Percentiles rank a stretch among this genome's conserved stretches.
Evolutionary conservation across 2,329 filamentous ascomycete species (phyloP).

Genomic region (Apiospora sp.): DNA sequence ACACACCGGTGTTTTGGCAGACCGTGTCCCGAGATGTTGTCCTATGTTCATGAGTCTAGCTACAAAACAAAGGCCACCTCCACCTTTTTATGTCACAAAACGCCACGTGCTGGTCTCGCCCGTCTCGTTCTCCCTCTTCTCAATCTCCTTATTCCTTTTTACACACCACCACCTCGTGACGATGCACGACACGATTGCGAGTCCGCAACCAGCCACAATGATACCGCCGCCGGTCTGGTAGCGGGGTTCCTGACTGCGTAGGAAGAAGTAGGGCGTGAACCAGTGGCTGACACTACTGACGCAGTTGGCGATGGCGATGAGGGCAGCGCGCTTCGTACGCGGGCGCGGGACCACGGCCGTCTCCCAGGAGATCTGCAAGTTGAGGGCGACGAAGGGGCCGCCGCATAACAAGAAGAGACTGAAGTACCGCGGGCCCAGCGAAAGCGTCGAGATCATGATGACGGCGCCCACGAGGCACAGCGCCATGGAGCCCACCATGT

Average conservation of each 20-base stretch:
- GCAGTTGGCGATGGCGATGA: conserved; percentile 52
- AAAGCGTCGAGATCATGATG: conserved; percentile 51
- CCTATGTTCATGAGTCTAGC: too few relatives aligned
- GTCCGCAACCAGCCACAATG: conserved; percentile 39
- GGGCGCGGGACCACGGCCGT: conserved; percentile 50
- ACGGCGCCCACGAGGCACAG: conserved; percentile 48
- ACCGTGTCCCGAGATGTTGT: too few relatives aligned
- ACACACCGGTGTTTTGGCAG: too few relatives aligned
- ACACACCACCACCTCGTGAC: conserved; percentile 35
- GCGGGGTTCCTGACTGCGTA: conserved; percentile 40
- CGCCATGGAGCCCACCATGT: conserved; percentile 49
- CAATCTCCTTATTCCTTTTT: conserved; percentile 37
- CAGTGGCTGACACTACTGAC: conserved; percentile 50
- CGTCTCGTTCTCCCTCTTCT: conserved; percentile 29
- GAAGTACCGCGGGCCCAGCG: conserved; percentile 51
- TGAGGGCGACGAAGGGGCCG: conserved; percentile 49
- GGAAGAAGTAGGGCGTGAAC: conserved; percentile 51
- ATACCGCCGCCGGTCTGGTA: conserved; percentile 41
- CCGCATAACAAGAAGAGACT: conserved; percentile 49
- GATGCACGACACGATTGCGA: conserved; percentile 33
- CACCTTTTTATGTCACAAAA: conserved; percentile 14
- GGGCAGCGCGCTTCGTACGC: conserved; percentile 49
- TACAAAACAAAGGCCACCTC: too few relatives aligned
- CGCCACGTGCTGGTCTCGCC: conserved; percentile 25
- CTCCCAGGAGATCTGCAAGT: conserved; percentile 52